Base-by-base conservation (phyloP, 2,329 filamentous ascomycete genomes). In the Claviceps monticola region DNA sequence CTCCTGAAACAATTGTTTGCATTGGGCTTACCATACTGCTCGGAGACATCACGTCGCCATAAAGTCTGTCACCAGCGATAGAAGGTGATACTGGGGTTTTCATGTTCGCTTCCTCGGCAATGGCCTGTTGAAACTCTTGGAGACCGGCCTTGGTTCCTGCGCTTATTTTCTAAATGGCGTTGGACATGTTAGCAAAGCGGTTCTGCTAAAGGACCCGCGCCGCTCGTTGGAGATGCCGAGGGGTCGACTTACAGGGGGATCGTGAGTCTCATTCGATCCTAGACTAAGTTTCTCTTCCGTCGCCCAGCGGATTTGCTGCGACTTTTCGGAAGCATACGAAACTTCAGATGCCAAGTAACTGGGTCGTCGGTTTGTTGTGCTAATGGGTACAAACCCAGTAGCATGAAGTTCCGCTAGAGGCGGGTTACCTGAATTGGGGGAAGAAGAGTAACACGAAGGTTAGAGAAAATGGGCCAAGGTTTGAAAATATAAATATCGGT, bases 381-480 rank as follows among this genome's bases (percentile, higher is more conserved):
- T 49, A 39, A 53, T 4, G 26, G 41, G 39, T 39, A 45, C 50
- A 49, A 52, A 41, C 2, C 48, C 49, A 34, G 69, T 72, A 52
- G 71, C 70, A 17, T 71, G 66, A 2, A 79, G 67, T 55, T 79
- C 76, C 16, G 60, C 62, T 1, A 58, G 67, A 0, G 65, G 62
- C 0, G 73, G 73, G 0, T 69, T 74, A 54, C 75, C 74, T 70
- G 44, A 4, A 13, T 23, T 3, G 3, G 13, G 9, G 7, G 41
- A 23, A 43, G 16, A n/a, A 48, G 5, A 38, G 39, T 16, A 29
- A 29, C 5, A 21, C 19, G 19, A 42, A 49, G 8, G 14, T 50
- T 4, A 45, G 48, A 8, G 21, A 38, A 13, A 13, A 14, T 21
- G 14, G 29, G 41, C 1, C 11, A 44, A 34, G 16, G 7, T 21